A percentile compares a stretch with the other conserved stretches of the same genome.
Evolutionary conservation across 345 rosid species (phyloP).

Genomic region (Hirschfeldia incana): DNA sequence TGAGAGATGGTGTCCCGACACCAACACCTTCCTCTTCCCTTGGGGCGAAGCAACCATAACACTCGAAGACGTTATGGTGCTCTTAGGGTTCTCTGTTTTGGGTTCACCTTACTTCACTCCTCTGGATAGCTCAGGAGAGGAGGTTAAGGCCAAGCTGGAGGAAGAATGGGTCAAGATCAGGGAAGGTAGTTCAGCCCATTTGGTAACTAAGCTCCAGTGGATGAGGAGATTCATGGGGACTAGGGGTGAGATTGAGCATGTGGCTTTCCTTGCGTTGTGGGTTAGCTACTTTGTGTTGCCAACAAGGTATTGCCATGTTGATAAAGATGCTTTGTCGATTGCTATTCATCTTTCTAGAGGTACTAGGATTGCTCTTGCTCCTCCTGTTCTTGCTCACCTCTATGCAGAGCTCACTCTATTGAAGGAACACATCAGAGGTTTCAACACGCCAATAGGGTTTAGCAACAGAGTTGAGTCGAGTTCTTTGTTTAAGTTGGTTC

Average conservation of each 20-base stretch:
- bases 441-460: background rate
- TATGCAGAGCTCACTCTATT: conserved; percentile 45
- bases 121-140: conserved; percentile 6
- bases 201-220: conserved; percentile 24
- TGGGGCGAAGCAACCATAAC: conserved; percentile 63
- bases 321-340: conserved; percentile 6
- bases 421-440: conserved; percentile 14
- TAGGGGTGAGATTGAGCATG: conserved; percentile 44
- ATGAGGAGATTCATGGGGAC: conserved; percentile 37
- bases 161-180: conserved; percentile 12
- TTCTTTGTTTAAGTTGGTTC: conserved; percentile 45
- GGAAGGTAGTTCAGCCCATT: background rate
- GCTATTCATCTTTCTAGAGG: conserved; percentile 46
- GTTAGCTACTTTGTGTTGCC: conserved; percentile 40
- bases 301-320: background rate
- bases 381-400: conserved; percentile 45
- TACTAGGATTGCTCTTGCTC: conserved; percentile 44
- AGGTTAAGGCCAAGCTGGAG: background rate
- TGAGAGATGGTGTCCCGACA: conserved; percentile 50
- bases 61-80: conserved; percentile 49
- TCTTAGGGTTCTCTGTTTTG: conserved; percentile 48
- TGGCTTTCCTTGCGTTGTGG: conserved; percentile 48
- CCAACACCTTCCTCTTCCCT: conserved; percentile 48
- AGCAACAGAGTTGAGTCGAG: background rate
- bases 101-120: conserved; percentile 42